Conservation (phyloP, 1,284 basidiomycete genomes). For the Cerioporus squamosus region DNA sequence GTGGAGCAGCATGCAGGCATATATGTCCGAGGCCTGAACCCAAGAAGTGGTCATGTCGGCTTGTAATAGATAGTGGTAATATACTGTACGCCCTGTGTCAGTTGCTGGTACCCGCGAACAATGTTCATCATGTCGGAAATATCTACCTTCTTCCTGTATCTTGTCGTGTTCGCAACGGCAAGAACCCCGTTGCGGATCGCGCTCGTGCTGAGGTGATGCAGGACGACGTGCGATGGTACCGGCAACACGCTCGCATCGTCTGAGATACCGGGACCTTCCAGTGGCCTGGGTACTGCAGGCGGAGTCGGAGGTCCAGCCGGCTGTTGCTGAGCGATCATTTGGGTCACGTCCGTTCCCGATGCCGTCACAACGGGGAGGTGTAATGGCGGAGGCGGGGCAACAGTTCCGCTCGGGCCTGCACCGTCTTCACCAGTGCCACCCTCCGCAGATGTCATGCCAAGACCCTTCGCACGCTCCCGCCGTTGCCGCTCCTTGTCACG, state of each 20-base stretch:
- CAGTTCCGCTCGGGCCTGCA: conserved; percentile 8
- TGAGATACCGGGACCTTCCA: conserved; percentile 54
- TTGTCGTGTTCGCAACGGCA: conserved; percentile 91
- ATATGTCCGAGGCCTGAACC: neutral
- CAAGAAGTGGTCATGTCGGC: conserved; percentile 44
- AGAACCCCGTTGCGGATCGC: conserved; percentile 95
- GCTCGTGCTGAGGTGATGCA: conserved; percentile 96
- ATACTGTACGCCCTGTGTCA: conserved; percentile 45
- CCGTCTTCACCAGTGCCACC: conserved; percentile 11
- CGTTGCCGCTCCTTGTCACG: conserved; percentile 26
- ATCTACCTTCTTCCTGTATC: conserved; percentile 91
- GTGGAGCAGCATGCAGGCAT: neutral
- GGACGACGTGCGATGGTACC: conserved; percentile 92
- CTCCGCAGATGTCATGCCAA: conserved; percentile 31
- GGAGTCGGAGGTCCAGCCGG: conserved; percentile 17
- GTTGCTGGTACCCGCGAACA: neutral
- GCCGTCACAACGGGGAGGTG: conserved; percentile 47
- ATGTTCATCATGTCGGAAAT: neutral
- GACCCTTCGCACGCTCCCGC: conserved; percentile 24
- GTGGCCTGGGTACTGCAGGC: conserved; percentile 17
- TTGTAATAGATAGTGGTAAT: conserved; percentile 73
- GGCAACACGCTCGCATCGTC: conserved; percentile 95
- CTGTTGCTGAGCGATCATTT: conserved; percentile 24
- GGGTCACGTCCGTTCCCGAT: conserved; percentile 45
- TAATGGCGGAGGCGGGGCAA: conserved; percentile 19